Conservation (phyloP, 371 early-diverging fungal genomes). For the Mortierella sp. region DNA sequence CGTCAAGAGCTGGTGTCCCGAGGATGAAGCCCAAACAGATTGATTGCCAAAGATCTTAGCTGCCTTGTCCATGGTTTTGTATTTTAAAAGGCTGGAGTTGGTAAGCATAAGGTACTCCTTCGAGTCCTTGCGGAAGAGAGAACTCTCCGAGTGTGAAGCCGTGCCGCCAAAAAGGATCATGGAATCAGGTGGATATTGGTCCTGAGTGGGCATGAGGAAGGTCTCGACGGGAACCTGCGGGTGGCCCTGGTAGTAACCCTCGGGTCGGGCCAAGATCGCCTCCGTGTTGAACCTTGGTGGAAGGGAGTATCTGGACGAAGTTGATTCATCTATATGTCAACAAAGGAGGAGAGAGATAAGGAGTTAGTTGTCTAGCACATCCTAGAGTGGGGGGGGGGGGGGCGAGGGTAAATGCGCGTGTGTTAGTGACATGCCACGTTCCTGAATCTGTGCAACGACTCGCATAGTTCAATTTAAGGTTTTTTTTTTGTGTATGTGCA, state of each 20-base stretch:
- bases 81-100: conserved; percentile 36
- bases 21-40: conserved; percentile 38
- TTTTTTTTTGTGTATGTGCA: background rate
- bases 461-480: conserved; percentile 4
- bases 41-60: conserved; percentile 49
- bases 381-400: background rate
- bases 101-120: conserved; percentile 46
- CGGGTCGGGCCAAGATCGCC: conserved; percentile 11
- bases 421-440: conserved; percentile 19
- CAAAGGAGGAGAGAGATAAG: background rate
- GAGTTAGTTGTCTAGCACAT: no score
- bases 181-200: conserved; percentile 42
- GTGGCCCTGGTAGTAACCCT: conserved; percentile 31
- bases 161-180: conserved; percentile 45
- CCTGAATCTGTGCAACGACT: conserved; percentile 31
- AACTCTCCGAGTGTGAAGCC: conserved; percentile 36
- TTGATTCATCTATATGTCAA: conserved; percentile 21
- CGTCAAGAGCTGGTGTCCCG: conserved; percentile 46
- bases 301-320: conserved; percentile 12
- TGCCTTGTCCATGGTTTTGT: conserved; percentile 49
- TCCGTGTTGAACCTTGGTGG: conserved; percentile 28
- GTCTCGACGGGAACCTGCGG: conserved; percentile 36
- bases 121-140: conserved; percentile 36
- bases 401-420: background rate
- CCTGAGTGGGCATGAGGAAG: conserved; percentile 45